Conservation (phyloP, 2,329 filamentous ascomycete species). For the Neonectria ditissima region DNA sequence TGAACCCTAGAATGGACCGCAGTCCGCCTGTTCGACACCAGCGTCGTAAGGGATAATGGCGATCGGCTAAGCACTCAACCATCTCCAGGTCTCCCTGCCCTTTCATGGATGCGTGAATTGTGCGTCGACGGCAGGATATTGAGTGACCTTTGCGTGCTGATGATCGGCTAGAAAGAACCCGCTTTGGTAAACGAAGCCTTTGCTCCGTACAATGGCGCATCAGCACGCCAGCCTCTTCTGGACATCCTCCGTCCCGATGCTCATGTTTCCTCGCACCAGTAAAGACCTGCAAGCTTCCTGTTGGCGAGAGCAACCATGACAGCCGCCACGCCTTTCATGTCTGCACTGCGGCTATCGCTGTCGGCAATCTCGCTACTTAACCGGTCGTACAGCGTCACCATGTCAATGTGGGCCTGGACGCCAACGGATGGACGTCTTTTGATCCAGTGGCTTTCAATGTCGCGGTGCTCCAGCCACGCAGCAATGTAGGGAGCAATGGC, state of each 20-base stretch:
- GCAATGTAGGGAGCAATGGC: constrained; percentile 59
- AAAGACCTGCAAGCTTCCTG: constrained; percentile 56
- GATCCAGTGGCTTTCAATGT: constrained; percentile 62
- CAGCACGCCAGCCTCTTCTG: constrained; percentile 63
- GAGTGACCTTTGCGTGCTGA: no score
- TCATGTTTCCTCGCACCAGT: constrained; percentile 64
- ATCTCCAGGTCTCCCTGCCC: no score
- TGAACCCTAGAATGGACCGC: no score
- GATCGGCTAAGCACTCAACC: no score
- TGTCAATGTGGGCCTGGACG: constrained; percentile 63
- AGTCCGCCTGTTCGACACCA: no score
- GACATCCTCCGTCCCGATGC: constrained; percentile 63
- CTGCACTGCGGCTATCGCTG: constrained; percentile 60
- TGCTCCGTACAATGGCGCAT: constrained; percentile 65
- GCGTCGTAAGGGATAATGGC: no score
- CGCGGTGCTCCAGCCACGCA: constrained; percentile 64
- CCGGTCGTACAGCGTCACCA: constrained; percentile 61
- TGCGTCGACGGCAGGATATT: no score
- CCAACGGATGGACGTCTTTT: constrained; percentile 63
- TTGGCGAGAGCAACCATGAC: constrained; percentile 56
- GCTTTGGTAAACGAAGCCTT: constrained; percentile 66
- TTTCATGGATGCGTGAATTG: no score
- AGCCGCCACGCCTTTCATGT: constrained; percentile 66
- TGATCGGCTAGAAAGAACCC: no score
- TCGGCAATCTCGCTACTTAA: constrained; percentile 56